Conservation (phyloP, 208 protist species). For the Trypanosoma conorhini region DNA sequence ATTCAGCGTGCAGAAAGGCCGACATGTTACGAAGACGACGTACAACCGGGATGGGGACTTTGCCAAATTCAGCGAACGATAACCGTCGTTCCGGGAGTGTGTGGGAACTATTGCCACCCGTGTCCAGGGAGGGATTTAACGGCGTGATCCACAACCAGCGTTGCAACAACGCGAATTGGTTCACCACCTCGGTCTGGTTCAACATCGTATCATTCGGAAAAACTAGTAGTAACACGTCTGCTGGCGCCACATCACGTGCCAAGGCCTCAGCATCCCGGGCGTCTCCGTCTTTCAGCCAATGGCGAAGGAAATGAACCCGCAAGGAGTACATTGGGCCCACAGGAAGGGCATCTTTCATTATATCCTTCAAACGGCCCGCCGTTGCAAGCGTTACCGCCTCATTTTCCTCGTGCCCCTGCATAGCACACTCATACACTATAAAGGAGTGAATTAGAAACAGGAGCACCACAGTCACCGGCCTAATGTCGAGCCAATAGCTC, state of each 20-base stretch:
- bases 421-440: constrained; percentile 17
- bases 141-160: constrained; percentile 16
- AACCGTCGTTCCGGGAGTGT: constrained; percentile 11
- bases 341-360: not conserved
- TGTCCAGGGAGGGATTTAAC: not conserved
- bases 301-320: constrained; percentile 18
- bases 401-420: constrained; percentile 12
- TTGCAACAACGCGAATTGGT: not conserved
- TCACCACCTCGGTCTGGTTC: constrained; percentile 1
- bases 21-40: constrained; percentile 17
- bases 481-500: constrained; percentile 13
- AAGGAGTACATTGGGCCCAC: constrained; percentile 23
- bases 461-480: constrained; percentile 5
- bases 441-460: constrained; percentile 25
- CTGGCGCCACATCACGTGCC: constrained; percentile 11
- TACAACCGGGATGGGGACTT: constrained; percentile 3
- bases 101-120: not conserved
- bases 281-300: not conserved
- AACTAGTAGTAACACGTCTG: constrained; percentile 20
- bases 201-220: not conserved
- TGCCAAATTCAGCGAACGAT: not conserved
- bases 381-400: not conserved
- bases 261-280: not conserved
- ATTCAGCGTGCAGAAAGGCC: not conserved
- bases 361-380: not conserved